Base-by-base conservation (phyloP, 768 basidiomycete species). In the Tremella fuciformis region DNA sequence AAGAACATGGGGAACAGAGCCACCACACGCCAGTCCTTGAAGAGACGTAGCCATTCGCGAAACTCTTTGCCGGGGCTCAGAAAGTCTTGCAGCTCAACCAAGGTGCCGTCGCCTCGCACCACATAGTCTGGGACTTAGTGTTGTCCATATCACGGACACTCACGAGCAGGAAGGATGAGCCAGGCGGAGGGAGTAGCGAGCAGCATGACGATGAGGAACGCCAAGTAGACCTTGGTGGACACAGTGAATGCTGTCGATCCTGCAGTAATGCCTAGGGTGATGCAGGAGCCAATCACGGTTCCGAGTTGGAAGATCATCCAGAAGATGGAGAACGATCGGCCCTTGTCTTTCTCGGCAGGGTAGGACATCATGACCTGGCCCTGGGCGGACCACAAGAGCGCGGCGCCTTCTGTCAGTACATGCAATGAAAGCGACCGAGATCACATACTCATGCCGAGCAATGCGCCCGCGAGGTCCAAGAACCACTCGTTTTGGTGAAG, bases 211-310 rank as follows among this genome's bases (percentile, higher is more conserved):
- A 81, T 74, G 9, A 82, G 50, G 70, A 82, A 81, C 1, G 80
- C 79, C 73, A 68, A 24, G 58, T 68, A 61, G 41, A 72, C 64
- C 11, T 46, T 38, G 63, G 76, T 60, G 34, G 79, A 79, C 37
- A 81, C 73, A 65, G 79, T 77, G 1, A 80, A 80, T 13, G 76
- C 71, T 2, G 79, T 80, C 9, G 80, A 78, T 8, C 79, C 76
- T 1, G 76, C 72, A 40, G 60, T 65, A 64, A 83, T 79, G 0
- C 83, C 89, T 34, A 90, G 79, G 13, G 88, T 84, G 29, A 90
- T 87, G 8, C 85, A 79, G 6, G 87, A 83, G 26, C 89, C 88
- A 47, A 91, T 84, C 48, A 91, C 87, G 44, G 85, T 85, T 48
- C 81, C 81, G 50, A 78, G 71, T 59, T 81, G 77, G 78, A 81